Evolutionary conservation across 108 stramenopile species (phyloP).

Genomic region (Discostella stelligeroides): DNA sequence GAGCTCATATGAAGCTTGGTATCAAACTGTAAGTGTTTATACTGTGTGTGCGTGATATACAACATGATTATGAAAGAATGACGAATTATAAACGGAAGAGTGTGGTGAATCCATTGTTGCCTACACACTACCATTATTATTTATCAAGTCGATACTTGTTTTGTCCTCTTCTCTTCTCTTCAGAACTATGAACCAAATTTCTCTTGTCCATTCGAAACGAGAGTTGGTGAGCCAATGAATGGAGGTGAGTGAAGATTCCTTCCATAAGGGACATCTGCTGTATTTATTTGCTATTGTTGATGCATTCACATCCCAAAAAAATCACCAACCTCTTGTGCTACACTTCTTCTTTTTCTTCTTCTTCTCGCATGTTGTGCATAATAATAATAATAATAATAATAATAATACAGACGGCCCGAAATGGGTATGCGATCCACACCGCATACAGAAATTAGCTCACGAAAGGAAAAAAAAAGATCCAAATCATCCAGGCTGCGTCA

Average conservation of each 20-base stretch:
- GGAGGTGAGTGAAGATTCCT: constrained; percentile 18
- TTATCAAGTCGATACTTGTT: too few species aligned
- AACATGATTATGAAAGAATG: neutral
- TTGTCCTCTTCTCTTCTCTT: too few species aligned
- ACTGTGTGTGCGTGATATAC: too few species aligned
- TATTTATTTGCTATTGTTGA: too few species aligned
- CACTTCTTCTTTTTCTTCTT: neutral
- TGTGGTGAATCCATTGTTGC: neutral
- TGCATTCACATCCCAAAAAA: too few species aligned
- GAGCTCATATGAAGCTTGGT: constrained; percentile 21
- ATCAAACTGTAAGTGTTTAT: constrained; percentile 12
- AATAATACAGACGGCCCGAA: constrained; percentile 63
- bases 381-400: too few species aligned
- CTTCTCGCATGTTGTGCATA: too few species aligned
- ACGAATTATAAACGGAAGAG: neutral
- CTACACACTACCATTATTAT: too few species aligned
- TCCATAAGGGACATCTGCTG: neutral
- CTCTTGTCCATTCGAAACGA: constrained; percentile 55
- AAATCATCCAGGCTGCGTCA: constrained; percentile 45
- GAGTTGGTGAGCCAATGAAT: constrained; percentile 48
- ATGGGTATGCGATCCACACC: constrained; percentile 69
- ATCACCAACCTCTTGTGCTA: too few species aligned
- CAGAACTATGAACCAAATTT: constrained; percentile 65
- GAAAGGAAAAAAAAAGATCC: constrained; percentile 26
- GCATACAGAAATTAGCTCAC: constrained; percentile 29